Conservation (phyloP, 768 basidiomycete genomes). For the Pisolithus sp. region DNA sequence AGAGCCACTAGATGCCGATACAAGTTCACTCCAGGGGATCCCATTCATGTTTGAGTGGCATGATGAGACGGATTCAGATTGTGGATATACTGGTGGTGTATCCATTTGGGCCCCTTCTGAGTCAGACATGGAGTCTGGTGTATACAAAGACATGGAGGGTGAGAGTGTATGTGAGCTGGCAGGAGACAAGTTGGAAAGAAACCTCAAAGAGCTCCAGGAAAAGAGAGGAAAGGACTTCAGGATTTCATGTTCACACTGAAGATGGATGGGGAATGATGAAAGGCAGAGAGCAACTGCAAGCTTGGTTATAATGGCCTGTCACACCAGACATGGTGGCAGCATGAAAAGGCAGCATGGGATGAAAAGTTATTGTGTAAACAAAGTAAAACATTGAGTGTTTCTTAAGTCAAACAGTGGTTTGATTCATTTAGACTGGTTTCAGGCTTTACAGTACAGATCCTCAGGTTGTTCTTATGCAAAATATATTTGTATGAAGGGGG, state of each 20-base stretch:
- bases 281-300: background rate
- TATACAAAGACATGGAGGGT: background rate
- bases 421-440: too few relatives aligned
- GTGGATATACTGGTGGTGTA: background rate
- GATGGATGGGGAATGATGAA: background rate
- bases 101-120: background rate
- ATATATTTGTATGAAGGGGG: background rate
- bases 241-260: background rate
- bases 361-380: background rate
- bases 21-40: too few relatives aligned
- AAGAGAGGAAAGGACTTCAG: background rate
- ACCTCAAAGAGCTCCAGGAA: background rate
- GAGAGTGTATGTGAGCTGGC: background rate
- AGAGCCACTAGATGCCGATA: too few relatives aligned
- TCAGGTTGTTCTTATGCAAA: background rate
- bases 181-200: background rate
- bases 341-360: too few relatives aligned
- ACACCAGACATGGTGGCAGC: background rate
- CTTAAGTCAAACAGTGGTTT: background rate
- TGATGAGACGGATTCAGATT: too few relatives aligned
- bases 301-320: background rate
- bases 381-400: background rate
- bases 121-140: background rate
- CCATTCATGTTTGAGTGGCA: too few relatives aligned
- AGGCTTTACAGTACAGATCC: background rate